Evolutionary conservation across 208 protist species (phyloP).

Genomic region (Leishmania martiniquensis): DNA sequence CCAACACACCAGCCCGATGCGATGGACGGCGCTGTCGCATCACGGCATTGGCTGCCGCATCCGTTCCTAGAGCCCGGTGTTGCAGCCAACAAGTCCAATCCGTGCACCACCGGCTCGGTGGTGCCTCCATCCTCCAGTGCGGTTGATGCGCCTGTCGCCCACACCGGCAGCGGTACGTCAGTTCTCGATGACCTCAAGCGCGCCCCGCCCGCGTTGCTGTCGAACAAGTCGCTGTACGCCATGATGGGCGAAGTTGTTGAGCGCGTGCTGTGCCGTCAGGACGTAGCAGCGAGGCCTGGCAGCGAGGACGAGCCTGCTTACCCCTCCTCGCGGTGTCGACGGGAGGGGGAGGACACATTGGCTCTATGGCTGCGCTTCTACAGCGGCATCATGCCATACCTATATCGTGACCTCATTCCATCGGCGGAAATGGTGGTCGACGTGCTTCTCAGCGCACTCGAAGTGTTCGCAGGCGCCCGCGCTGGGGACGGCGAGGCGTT

Average conservation of each 20-base stretch:
- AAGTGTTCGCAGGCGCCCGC: background rate
- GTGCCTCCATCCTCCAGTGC: background rate
- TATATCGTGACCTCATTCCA: slow-evolving; percentile 39
- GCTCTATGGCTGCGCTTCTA: slow-evolving; percentile 33
- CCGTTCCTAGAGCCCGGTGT: slow-evolving; percentile 9
- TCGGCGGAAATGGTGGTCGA: slow-evolving; percentile 28
- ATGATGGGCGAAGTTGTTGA: slow-evolving; percentile 25
- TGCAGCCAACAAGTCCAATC: background rate
- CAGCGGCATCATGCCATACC: slow-evolving; percentile 30
- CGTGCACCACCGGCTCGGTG: background rate
- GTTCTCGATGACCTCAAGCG: slow-evolving; percentile 22
- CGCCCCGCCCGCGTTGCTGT: slow-evolving; percentile 11
- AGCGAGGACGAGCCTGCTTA: background rate
- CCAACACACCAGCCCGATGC: background rate
- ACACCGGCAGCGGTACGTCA: background rate
- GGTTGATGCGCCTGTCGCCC: background rate
- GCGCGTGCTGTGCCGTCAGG: slow-evolving; percentile 13
- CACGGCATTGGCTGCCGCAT: slow-evolving; percentile 28
- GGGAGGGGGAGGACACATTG: slow-evolving; percentile 23
- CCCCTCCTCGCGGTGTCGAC: background rate
- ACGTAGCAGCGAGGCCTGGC: background rate
- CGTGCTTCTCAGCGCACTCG: slow-evolving; percentile 31
- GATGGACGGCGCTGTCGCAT: background rate
- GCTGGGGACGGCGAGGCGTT: background rate
- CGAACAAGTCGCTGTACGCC: slow-evolving; percentile 31